A percentile compares a stretch with the other conserved stretches of the same genome.
Evolutionary conservation across 768 basidiomycete genomes (phyloP).

Genomic region (Hysterangium stoloniferum): DNA sequence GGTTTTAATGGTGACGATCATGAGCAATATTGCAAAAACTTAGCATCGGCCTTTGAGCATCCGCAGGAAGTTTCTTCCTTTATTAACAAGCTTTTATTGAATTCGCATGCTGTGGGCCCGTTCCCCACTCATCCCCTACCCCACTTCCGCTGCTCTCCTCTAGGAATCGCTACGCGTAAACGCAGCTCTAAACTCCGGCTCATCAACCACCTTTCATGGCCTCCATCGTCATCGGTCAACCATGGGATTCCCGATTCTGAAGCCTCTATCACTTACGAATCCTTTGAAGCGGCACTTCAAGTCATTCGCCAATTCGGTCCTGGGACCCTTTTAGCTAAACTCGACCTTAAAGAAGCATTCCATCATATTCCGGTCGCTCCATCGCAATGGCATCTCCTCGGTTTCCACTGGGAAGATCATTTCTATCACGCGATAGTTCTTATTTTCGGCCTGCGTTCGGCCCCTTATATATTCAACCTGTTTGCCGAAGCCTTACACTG

Average conservation of each 20-base stretch:
- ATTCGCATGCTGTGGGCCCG: slow-evolving; percentile 14
- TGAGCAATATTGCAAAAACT: slow-evolving; percentile 16
- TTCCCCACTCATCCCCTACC: slow-evolving; percentile 15
- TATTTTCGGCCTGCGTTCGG: slow-evolving; percentile 24
- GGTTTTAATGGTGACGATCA: slow-evolving; percentile 3
- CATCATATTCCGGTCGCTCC: slow-evolving; percentile 27
- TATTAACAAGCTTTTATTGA: slow-evolving; percentile 12
- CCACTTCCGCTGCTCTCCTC: slow-evolving; percentile 18
- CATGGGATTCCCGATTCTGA: slow-evolving; percentile 23
- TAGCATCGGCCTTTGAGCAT: slow-evolving; percentile 13
- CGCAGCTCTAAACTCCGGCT: slow-evolving; percentile 15
- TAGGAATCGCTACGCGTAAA: slow-evolving; percentile 14
- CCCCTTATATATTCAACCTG: slow-evolving; percentile 35
- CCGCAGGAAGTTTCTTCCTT: slow-evolving; percentile 11
- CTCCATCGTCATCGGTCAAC: slow-evolving; percentile 15
- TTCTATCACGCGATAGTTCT: slow-evolving; percentile 27
- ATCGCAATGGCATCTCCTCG: slow-evolving; percentile 26
- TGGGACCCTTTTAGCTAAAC: slow-evolving; percentile 26
- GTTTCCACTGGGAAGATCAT: slow-evolving; percentile 24
- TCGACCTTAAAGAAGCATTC: slow-evolving; percentile 33
- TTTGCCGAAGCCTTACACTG: slow-evolving; percentile 34
- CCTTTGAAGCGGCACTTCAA: slow-evolving; percentile 13
- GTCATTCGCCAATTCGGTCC: slow-evolving; percentile 15
- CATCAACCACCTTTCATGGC: slow-evolving; percentile 20
- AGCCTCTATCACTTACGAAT: slow-evolving; percentile 25